Evolutionary conservation across 768 basidiomycete genomes (phyloP).

Genomic region (Rhizopogon roseolus): DNA sequence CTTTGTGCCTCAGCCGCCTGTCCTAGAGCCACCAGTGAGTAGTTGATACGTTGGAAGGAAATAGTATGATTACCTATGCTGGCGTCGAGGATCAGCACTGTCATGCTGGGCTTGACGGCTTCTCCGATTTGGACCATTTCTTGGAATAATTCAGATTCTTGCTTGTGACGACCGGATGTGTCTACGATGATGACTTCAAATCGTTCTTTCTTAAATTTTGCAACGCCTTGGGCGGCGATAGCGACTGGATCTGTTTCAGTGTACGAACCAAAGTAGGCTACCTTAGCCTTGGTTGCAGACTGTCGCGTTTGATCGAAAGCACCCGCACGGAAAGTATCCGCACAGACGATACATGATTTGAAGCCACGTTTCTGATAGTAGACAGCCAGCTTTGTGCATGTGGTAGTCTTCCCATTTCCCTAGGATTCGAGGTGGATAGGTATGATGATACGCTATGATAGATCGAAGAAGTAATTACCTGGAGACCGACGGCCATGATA

Average conservation of each 20-base stretch:
- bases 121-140: constrained; percentile 97
- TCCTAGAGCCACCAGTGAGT: constrained; percentile 38
- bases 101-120: constrained; percentile 95
- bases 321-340: constrained; percentile 98
- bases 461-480: constrained; percentile 44
- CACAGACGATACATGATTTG: constrained; percentile 96
- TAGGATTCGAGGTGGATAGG: constrained; percentile 25
- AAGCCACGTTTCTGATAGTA: constrained; percentile 97
- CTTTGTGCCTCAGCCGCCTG: constrained; percentile 98
- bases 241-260: constrained; percentile 97
- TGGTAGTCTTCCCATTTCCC: constrained; percentile 99
- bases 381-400: constrained; percentile 97
- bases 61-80: constrained; percentile 70
- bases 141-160: constrained; percentile 92
- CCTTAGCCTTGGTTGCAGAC: constrained; percentile 97
- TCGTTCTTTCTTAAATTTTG: constrained; percentile 96
- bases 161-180: constrained; percentile 95
- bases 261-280: constrained; percentile 98
- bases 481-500: constrained; percentile 96
- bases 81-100: constrained; percentile 90
- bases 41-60: background rate
- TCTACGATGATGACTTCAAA: constrained; percentile 99
- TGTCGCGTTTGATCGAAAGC: constrained; percentile 99
- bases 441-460: background rate
- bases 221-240: constrained; percentile 91